Evolutionary conservation across 2,329 filamentous ascomycete genomes (phyloP), one percentile per base, ranked within the genome.

Genomic region (Lecanicillium sp.): DNA sequence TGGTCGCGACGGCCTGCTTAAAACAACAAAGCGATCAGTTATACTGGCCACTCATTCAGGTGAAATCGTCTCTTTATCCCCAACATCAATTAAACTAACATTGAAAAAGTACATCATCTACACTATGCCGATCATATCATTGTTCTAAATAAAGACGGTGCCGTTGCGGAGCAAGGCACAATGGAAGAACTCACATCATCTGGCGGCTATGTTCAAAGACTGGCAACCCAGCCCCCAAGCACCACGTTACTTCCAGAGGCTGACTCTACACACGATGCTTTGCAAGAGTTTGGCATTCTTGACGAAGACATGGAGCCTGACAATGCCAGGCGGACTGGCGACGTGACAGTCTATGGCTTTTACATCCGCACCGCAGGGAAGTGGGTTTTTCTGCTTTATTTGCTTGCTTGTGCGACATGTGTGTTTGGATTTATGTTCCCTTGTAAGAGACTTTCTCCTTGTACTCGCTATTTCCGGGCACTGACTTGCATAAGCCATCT

Each of bases 1-100:
- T 35, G 53, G 56, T 1, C 18, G 19, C 4, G 47, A 48, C n/a
- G 59, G 62, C 0, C 37, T 65, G 9, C 41, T 59, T 8, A 44
- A 42, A 29, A 43, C 38, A 9, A 39, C 46, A n/a, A 41, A 45
- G 3, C 35, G 44, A 2, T 55, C 57, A 0, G 44, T 54, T 3
- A 44, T 59, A 3, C 33, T 57, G 29, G 46, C 52, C 4, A 58
- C 55, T 9, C 55, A 53, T 33, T 49, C 51, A 7, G 33, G 51
- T 48, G 45, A 41, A 41, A 25, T 9, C 13, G 17, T 12, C 9
- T 6, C 2, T 9, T 14, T n/a, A n/a, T 20, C 12, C 11, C 6
- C 17, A 14, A 13, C 4, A 15, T n/a, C 16, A 16, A 14, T 13
- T 6, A 3, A 5, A 20, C 11, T 40, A 43, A 14, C 44, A 12